Evolutionary conservation across 495 filamentous ascomycete genomes (phyloP).

Genomic region (Hyaloscypha hepaticicola): DNA sequence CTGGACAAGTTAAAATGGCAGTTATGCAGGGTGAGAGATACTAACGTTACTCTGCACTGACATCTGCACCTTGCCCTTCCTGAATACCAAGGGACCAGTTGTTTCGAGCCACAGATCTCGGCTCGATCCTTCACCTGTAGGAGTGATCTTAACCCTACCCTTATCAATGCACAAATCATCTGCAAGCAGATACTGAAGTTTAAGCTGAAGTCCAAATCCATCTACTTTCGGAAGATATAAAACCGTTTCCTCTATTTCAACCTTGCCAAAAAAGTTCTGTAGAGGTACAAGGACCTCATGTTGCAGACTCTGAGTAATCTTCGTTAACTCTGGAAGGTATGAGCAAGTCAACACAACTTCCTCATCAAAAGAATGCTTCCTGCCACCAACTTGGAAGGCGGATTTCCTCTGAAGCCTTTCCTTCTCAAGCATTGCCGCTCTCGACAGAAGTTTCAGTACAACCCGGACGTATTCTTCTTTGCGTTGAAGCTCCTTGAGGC

Average conservation of each 20-base stretch:
- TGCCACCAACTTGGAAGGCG: slow-evolving; percentile 29
- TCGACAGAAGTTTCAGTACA: slow-evolving; percentile 71
- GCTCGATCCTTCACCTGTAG: slow-evolving; percentile 42
- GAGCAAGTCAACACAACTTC: slow-evolving; percentile 54
- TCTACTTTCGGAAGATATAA: slow-evolving; percentile 70
- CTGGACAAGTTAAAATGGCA: slow-evolving; percentile 29
- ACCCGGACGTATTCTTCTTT: slow-evolving; percentile 79
- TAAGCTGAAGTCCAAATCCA: slow-evolving; percentile 71
- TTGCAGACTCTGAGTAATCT: slow-evolving; percentile 58
- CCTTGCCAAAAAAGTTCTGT: slow-evolving; percentile 67
- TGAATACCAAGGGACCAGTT: slow-evolving; percentile 42
- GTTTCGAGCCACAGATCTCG: slow-evolving; percentile 67
- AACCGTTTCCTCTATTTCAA: slow-evolving; percentile 68
- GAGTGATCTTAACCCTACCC: slow-evolving; percentile 64
- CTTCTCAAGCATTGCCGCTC: slow-evolving; percentile 60
- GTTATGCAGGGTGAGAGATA: neutral
- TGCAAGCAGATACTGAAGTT: slow-evolving; percentile 68
- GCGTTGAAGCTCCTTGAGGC: slow-evolving; percentile 71
- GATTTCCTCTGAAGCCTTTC: slow-evolving; percentile 45
- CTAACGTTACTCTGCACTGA: slow-evolving; percentile 51
- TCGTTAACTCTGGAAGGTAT: slow-evolving; percentile 65
- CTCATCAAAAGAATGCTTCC: slow-evolving; percentile 44
- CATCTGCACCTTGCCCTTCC: slow-evolving; percentile 53
- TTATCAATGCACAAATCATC: slow-evolving; percentile 67
- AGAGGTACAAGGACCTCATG: slow-evolving; percentile 67